Evolutionary conservation across 495 filamentous ascomycete species (phyloP).

Genomic region (Penicillium steckii): DNA sequence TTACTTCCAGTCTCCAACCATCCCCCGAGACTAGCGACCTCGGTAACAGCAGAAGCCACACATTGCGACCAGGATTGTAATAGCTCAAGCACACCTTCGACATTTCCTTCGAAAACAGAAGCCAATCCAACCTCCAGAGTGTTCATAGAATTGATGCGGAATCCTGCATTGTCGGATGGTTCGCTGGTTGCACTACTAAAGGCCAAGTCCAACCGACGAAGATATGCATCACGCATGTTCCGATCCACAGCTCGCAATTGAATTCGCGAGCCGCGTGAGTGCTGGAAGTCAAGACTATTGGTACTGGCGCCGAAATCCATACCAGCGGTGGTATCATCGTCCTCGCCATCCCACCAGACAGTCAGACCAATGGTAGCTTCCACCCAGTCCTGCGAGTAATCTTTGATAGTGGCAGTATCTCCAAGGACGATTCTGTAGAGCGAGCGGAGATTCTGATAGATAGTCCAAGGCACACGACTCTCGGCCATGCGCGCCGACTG

Average conservation of each 20-base stretch:
- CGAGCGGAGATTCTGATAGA: slow-evolving; percentile 74
- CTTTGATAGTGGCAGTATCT: slow-evolving; percentile 64
- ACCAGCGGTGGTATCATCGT: slow-evolving; percentile 38
- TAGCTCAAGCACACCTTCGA: slow-evolving; percentile 69
- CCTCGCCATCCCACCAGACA: slow-evolving; percentile 85
- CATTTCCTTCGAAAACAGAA: slow-evolving; percentile 73
- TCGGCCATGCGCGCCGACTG: slow-evolving; percentile 71
- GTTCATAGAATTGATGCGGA: slow-evolving; percentile 69
- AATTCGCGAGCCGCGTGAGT: slow-evolving; percentile 22
- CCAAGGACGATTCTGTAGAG: slow-evolving; percentile 78
- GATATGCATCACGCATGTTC: slow-evolving; percentile 50
- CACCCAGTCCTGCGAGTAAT: slow-evolving; percentile 75
- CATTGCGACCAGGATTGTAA: slow-evolving; percentile 76
- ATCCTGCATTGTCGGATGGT: slow-evolving; percentile 43
- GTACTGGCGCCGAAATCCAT: slow-evolving; percentile 25
- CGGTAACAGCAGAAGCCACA: slow-evolving; percentile 71
- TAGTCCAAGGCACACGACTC: slow-evolving; percentile 79
- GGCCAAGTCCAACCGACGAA: slow-evolving; percentile 49
- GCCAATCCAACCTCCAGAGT: slow-evolving; percentile 75
- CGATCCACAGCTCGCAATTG: slow-evolving; percentile 38
- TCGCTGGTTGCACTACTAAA: slow-evolving; percentile 50
- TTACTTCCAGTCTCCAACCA: slow-evolving; percentile 58
- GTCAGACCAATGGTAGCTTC: slow-evolving; percentile 79
- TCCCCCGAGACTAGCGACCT: slow-evolving; percentile 69
- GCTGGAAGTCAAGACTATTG: slow-evolving; percentile 25